phyloP scores from a whole-genome alignment of 2,329 filamentous ascomycete genomes.

The Fusarium sublunatum region DNA sequence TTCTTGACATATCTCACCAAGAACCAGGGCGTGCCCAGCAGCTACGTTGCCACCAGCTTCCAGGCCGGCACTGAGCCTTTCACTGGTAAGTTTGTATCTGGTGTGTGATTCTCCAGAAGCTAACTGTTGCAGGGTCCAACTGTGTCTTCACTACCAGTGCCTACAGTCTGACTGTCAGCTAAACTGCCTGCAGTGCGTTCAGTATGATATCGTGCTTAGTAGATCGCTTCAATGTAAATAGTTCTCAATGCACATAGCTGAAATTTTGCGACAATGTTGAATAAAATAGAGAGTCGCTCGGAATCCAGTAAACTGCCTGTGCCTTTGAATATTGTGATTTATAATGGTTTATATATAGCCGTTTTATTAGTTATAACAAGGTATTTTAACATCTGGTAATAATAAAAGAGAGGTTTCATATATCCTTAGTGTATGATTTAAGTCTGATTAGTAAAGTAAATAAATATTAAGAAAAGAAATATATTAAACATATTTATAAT shows the following conservation, averaged over 20 bases:
- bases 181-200: conserved; percentile 8
- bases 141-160: conserved; percentile 35
- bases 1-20: conserved; percentile 67
- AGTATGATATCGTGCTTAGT: not conserved
- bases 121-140: conserved; percentile 26
- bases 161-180: conserved; percentile 32
- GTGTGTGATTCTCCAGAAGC: not conserved
- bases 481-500: no score
- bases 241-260: not conserved
- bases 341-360: no score
- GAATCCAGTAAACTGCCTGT: no score
- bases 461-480: no score
- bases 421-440: no score
- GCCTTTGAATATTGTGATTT: no score
- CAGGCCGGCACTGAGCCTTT: conserved; percentile 67
- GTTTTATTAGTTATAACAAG: no score
- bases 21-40: conserved; percentile 54
- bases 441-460: no score
- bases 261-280: no score
- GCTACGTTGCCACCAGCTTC: conserved; percentile 39
- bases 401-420: no score
- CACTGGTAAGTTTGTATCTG: conserved; percentile 50
- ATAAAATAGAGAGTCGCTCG: no score
- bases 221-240: not conserved
- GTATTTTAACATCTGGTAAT: no score